Evolutionary conservation across 495 filamentous ascomycete genomes (phyloP), one percentile per base, ranked within the genome.

Genomic region (Xylaria cubensis): DNA sequence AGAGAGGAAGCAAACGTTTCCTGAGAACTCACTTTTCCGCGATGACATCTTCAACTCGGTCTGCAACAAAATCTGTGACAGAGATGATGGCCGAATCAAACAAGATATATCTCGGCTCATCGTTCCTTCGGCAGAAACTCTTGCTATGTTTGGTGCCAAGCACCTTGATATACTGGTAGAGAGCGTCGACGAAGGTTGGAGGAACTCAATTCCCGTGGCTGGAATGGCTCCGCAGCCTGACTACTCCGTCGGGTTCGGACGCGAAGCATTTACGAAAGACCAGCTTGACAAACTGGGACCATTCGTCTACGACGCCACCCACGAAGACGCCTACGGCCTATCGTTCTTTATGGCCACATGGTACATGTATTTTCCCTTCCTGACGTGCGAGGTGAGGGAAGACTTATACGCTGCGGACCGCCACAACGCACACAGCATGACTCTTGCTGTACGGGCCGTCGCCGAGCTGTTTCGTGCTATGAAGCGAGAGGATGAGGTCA

Each of bases 101-200:
- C 78, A 69, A 78, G 82, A 85, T 73, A 83, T 85, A 41, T 36
- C 72, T 53, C 78, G 50, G 62, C 67, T 85, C 7, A 80, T 86
- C 63, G 73, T 82, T 44, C 80, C 80, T 55, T 82, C 80, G 12
- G 80, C 81, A 0, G 62, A 85, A 77, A 70, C 1, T 32, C 75
- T 83, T 41, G 63, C 44, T 6, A 65, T 26, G 58, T 73, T 64
- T 64, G 77, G 80, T 24, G 72, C 75, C 39, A 75, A 19, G n/a
- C 13, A 77, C 75, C 79, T 84, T n/a, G 59, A 80, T 29, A 3
- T 26, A 71, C 71, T 86, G 6, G 75, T 74, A 17, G 82, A 87
- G 72, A 82, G 79, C 69, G 76, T 83, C 48, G 84, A 86, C 73
- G 80, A 84, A 77, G 76, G 73, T 53, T 87, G 81, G 83, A 78